Percentiles rank a stretch among this genome's conserved stretches.
Conservation (phyloP, 345 rosid species). For the Nasturtium officinale region DNA sequence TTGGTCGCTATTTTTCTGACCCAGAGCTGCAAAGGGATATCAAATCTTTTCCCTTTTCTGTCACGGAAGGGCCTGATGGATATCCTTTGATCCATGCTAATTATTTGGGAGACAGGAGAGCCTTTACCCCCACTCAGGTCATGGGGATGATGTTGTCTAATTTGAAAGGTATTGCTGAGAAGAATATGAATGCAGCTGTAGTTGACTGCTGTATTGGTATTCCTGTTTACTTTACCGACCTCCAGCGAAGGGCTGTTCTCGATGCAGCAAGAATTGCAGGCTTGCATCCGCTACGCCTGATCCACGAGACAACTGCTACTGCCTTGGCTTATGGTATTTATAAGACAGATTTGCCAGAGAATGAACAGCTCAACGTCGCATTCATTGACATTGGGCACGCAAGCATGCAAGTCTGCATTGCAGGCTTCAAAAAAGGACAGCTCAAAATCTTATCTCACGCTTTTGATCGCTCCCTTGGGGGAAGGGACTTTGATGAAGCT, state of each 20-base stretch:
- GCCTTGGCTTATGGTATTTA: conserved; percentile 97
- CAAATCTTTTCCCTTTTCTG: conserved; percentile 67
- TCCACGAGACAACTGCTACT: conserved; percentile 93
- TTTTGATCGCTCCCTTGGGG: conserved; percentile 82
- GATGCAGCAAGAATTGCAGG: conserved; percentile 97
- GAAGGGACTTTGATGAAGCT: conserved; percentile 94
- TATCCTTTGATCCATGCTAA: conserved; percentile 81
- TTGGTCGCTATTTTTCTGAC: conserved; percentile 82
- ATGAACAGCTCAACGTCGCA: conserved; percentile 79
- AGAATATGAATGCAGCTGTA: conserved; percentile 80
- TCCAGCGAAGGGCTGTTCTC: conserved; percentile 89
- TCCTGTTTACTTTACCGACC: conserved; percentile 89
- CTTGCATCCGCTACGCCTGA: conserved; percentile 77
- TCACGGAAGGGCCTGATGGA: conserved; percentile 87
- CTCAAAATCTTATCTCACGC: conserved; percentile 77
- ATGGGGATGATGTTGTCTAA: conserved; percentile 86
- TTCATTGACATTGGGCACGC: conserved; percentile 93
- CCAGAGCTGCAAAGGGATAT: conserved; percentile 92
- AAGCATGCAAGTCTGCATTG: conserved; percentile 96
- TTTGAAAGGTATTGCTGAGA: conserved; percentile 85
- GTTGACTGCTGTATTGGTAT: conserved; percentile 96
- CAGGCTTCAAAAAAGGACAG: conserved; percentile 88
- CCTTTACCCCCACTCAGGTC: conserved; percentile 91
- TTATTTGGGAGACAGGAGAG: conserved; percentile 77
- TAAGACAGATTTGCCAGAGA: conserved; percentile 93